These are phyloP conservation scores for Penicillium sp. DNA, from an alignment of 2,329 filamentous ascomycete species.

Conservation along the genomic window DNA sequence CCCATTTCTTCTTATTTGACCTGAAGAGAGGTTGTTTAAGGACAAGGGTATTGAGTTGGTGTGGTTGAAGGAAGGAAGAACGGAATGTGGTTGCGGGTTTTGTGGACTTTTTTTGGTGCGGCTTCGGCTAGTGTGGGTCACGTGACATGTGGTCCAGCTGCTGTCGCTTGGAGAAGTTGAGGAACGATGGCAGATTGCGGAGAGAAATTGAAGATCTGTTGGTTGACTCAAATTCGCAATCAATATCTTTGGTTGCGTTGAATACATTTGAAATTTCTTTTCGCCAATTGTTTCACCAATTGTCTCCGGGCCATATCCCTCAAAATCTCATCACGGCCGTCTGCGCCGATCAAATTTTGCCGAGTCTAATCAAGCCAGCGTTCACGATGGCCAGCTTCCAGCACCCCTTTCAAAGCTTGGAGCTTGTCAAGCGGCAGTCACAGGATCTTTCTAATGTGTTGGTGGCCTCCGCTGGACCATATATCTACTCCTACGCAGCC, in stretches of 20 bases:
- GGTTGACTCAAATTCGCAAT: not conserved
- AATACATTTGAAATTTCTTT: not conserved
- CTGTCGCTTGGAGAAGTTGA: conserved; percentile 12
- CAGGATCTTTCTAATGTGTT: conserved; percentile 57
- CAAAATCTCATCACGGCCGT: not conserved
- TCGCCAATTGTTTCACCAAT: not conserved
- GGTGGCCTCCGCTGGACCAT: conserved; percentile 75
- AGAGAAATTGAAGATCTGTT: not conserved
- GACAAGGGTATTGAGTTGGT: conserved; percentile 71
- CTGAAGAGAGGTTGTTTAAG: conserved; percentile 99
- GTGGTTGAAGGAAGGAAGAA: conserved; percentile 32
- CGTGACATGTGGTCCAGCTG: conserved; percentile 33
- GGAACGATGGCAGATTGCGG: not conserved
- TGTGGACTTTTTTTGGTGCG: conserved; percentile 46
- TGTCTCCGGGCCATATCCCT: not conserved
- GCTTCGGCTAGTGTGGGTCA: conserved; percentile 46
- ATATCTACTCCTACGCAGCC: conserved; percentile 71
- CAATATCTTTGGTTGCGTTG: not conserved
- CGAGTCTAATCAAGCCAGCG: conserved; percentile 12
- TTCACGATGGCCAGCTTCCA: conserved; percentile 44
- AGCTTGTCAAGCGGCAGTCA: conserved; percentile 41
- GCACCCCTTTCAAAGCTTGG: conserved; percentile 70
- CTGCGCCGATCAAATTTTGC: conserved; percentile 22
- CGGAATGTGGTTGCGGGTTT: conserved; percentile 28
- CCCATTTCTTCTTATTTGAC: conserved; percentile 91